phyloP scores from a whole-genome alignment of 345 rosid species.

The Conringia planisiliqua region DNA sequence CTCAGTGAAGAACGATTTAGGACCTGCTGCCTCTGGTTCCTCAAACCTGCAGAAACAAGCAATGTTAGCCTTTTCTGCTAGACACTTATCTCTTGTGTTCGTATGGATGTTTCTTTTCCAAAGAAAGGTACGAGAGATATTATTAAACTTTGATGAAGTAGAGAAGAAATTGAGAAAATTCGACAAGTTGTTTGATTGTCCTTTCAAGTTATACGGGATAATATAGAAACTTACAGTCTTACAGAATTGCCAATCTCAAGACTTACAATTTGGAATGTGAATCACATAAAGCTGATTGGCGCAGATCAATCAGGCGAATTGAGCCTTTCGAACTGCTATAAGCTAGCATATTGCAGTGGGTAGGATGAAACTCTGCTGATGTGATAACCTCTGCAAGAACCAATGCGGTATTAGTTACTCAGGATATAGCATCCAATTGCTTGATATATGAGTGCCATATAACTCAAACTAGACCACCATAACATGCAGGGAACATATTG shows the following conservation, averaged over 20 bases:
- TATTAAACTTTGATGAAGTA: background rate
- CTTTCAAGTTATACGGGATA: background rate
- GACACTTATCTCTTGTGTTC: background rate
- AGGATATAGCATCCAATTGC: background rate
- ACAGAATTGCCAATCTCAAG: background rate
- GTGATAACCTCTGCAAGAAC: constrained; percentile 92
- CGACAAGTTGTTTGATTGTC: background rate
- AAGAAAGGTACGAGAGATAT: background rate
- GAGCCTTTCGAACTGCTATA: constrained; percentile 99
- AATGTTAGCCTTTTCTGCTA: constrained; percentile 14
- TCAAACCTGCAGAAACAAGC: constrained; percentile 58
- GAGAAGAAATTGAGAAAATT: background rate
- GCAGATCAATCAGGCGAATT: constrained; percentile 89
- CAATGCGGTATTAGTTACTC: background rate
- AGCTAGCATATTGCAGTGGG: constrained; percentile 47
- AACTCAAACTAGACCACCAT: background rate
- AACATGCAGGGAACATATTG: constrained; percentile 5
- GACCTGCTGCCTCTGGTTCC: constrained; percentile 69
- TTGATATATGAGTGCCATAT: background rate
- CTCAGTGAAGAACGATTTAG: constrained; percentile 93
- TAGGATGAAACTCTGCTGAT: constrained; percentile 98
- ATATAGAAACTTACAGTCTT: background rate
- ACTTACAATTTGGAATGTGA: constrained; percentile 91
- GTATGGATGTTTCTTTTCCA: background rate
- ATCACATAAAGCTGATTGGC: constrained; percentile 97